Evolutionary conservation across 352 stramenopile species (phyloP).

Genomic region (Phytophthora pistaciae): DNA sequence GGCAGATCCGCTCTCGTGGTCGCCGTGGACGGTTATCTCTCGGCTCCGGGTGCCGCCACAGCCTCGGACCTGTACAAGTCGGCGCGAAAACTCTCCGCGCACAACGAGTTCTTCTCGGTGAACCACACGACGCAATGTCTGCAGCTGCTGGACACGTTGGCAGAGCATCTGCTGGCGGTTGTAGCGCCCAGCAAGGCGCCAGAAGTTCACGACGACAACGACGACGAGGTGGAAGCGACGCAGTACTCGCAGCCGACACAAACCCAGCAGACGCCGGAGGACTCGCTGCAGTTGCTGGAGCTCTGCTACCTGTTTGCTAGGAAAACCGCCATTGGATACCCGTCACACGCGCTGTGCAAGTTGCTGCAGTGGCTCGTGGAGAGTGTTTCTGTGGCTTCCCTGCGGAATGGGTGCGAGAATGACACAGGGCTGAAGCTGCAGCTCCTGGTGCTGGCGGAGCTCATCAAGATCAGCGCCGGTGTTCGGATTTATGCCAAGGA

Average conservation of each 20-base stretch:
- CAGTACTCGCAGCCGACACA: conserved; percentile 45
- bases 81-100: conserved; percentile 47
- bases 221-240: conserved; percentile 18
- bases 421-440: conserved; percentile 71
- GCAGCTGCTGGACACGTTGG: conserved; percentile 67
- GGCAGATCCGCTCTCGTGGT: conserved; percentile 41
- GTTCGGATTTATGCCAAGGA: conserved; percentile 84
- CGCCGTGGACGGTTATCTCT: conserved; percentile 52
- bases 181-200: conserved; percentile 9
- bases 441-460: conserved; percentile 71
- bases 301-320: conserved; percentile 66
- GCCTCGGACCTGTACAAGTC: conserved; percentile 53
- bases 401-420: conserved; percentile 52
- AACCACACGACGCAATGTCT: conserved; percentile 57
- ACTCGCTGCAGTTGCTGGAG: conserved; percentile 64
- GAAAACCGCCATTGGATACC: conserved; percentile 70
- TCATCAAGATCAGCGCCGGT: conserved; percentile 76
- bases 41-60: conserved; percentile 35
- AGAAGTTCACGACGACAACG: neutral
- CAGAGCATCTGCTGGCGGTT: conserved; percentile 56
- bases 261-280: conserved; percentile 30
- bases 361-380: conserved; percentile 72
- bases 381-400: conserved; percentile 49
- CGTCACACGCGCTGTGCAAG: conserved; percentile 73
- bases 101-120: conserved; percentile 53